A percentile compares a stretch with the other conserved stretches of the same genome.
Conservation (phyloP, 2,329 filamentous ascomycete species). For the Penicillium sp. region DNA sequence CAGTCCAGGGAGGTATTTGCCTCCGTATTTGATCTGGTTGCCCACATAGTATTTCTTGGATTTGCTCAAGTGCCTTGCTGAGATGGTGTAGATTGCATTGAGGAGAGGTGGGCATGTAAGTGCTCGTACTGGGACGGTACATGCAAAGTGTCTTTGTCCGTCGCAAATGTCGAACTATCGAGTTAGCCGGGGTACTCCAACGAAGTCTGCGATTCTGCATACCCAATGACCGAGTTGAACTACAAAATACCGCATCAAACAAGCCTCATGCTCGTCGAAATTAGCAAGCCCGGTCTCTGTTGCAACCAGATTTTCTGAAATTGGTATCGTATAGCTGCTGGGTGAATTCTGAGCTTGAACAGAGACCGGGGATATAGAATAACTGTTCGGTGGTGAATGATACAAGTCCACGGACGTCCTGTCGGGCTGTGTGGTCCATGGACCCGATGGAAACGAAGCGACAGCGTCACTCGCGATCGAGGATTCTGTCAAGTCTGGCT, state of each 20-base stretch:
- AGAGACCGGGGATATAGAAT: slow-evolving; percentile 12
- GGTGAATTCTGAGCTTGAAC: slow-evolving; percentile 8
- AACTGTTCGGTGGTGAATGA: slow-evolving; percentile 8
- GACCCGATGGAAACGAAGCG: slow-evolving; percentile 4
- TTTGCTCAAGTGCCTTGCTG: slow-evolving; percentile 40
- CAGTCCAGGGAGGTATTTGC: slow-evolving; percentile 30
- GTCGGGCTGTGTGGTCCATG: background rate
- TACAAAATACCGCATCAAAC: slow-evolving; percentile 22
- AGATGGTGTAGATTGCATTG: slow-evolving; percentile 41
- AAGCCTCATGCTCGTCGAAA: slow-evolving; percentile 19
- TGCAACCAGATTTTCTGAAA: background rate
- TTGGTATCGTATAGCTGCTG: slow-evolving; percentile 9
- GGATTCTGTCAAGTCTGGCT: background rate
- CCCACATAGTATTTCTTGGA: slow-evolving; percentile 26
- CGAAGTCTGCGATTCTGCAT: background rate
- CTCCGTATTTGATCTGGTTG: slow-evolving; percentile 23
- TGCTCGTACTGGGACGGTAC: slow-evolving; percentile 45
- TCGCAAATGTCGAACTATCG: slow-evolving; percentile 47
- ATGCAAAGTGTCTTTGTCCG: slow-evolving; percentile 42
- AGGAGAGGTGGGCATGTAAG: slow-evolving; percentile 42
- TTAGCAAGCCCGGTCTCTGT: slow-evolving; percentile 4
- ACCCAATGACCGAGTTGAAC: slow-evolving; percentile 26
- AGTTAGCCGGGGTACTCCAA: background rate
- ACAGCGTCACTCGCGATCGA: slow-evolving; percentile 6
- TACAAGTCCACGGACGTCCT: slow-evolving; percentile 9